Base-by-base conservation (phyloP, 371 early-diverging fungal species). In the Nematocida sp. region DNA sequence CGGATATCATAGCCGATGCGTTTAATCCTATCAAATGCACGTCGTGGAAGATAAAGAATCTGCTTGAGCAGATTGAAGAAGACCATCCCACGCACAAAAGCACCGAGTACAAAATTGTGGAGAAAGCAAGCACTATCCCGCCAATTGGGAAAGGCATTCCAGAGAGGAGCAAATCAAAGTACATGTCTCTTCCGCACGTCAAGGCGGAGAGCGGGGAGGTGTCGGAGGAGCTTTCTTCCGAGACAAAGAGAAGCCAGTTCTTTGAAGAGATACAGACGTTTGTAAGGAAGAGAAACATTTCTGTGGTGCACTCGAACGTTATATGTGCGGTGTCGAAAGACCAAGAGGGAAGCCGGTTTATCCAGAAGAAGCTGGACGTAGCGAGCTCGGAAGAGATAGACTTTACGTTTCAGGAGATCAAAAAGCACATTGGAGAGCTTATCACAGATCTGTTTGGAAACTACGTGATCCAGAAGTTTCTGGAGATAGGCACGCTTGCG, bases 381-480 rank as follows among this genome's bases (percentile, higher is more conserved):
- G 92, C 92, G 11, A 87, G 87, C 19, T 86, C 84, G 48, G 93
- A 93, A 51, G 95, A 96, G 76, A 92, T 92, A 85, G 88, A 89
- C 67, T 86, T 91, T 79, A 94, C 96, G 15, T 96, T 96, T 85
- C 88, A 91, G 29, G 93, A 95, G 83, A 90, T 99, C 29, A 83
- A 89, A 43, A 92, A 94, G 4, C 88, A 89, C 67, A 88, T 92
- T 0, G 83, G 92, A 38, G 92, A 93, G 63, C 85, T 99, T 46
- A 94, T 92, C 91, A 91, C 92, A 0, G 99, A 99, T 81, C 94
- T 97, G 1, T 99, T 99, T 88, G 98, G 97, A 51, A 99, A 99
- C 85, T 99, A 99, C 80, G 98, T 99, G 48, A 88, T 99, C 53
- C 98, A 99, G 85, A 99, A 97, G 86, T 92, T 97, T 79, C 63